Percentiles rank a stretch among this genome's conserved stretches.
Evolutionary conservation across 2,329 filamentous ascomycete genomes (phyloP).

Genomic region (Cercospora sp.): DNA sequence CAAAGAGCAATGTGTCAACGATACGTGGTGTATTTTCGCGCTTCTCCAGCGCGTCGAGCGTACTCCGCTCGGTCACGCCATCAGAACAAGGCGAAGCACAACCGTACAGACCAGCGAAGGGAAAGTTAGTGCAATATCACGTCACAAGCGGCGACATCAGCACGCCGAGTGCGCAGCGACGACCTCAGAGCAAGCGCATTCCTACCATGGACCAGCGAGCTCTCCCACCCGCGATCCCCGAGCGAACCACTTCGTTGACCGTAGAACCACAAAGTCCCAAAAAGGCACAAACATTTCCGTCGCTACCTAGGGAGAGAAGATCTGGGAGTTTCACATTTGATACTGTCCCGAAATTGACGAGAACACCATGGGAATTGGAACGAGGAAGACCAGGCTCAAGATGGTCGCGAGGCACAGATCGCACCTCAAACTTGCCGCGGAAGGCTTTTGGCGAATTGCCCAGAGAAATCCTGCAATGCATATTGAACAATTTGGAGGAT

Average conservation of each 20-base stretch:
- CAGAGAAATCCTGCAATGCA: slow-evolving; percentile 56
- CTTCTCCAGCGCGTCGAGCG: slow-evolving; percentile 12
- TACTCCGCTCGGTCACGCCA: neutral
- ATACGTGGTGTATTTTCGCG: slow-evolving; percentile 9
- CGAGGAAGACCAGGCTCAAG: slow-evolving; percentile 26
- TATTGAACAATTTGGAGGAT: slow-evolving; percentile 52
- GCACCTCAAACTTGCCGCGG: slow-evolving; percentile 29
- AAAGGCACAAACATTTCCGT: slow-evolving; percentile 27
- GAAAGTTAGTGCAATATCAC: slow-evolving; percentile 29
- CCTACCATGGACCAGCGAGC: slow-evolving; percentile 13
- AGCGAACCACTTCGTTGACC: slow-evolving; percentile 23
- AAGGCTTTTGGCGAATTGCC: slow-evolving; percentile 52
- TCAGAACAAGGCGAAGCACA: slow-evolving; percentile 24
- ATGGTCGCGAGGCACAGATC: slow-evolving; percentile 22
- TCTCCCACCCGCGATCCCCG: slow-evolving; percentile 22
- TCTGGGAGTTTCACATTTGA: slow-evolving; percentile 20
- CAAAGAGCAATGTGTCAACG: slow-evolving; percentile 12
- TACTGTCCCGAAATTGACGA: slow-evolving; percentile 29
- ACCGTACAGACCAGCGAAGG: slow-evolving; percentile 29
- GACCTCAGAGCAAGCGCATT: slow-evolving; percentile 6
- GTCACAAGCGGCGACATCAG: slow-evolving; percentile 30
- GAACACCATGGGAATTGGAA: slow-evolving; percentile 44
- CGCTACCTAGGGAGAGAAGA: slow-evolving; percentile 11
- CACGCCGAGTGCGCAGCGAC: slow-evolving; percentile 13
- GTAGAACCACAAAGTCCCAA: slow-evolving; percentile 2